Conservation (phyloP, 2,329 filamentous ascomycete species). For the Periconia sp. region DNA sequence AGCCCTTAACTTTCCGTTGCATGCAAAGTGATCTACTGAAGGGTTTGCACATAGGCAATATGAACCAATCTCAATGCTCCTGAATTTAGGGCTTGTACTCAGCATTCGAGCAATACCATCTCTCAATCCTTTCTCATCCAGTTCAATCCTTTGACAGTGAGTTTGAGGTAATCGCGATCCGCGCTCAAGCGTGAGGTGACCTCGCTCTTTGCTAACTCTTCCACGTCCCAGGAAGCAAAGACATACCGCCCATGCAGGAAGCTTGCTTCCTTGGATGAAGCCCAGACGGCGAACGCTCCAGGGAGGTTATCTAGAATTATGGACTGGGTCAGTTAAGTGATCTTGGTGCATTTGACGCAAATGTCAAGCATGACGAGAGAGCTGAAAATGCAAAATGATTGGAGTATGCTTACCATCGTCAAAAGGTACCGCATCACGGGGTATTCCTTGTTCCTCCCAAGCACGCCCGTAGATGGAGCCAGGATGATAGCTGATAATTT, state of each 20-base stretch:
- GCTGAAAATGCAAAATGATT: no score
- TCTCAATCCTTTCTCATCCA: not conserved
- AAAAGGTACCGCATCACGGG: slow-evolving; percentile 1
- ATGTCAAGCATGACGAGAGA: not conserved
- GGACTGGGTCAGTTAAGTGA: not conserved
- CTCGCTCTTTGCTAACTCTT: slow-evolving; percentile 34
- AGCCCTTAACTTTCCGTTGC: no score
- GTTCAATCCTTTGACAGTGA: not conserved
- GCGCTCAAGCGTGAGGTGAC: slow-evolving; percentile 6
- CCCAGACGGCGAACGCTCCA: slow-evolving; percentile 41
- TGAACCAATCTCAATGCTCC: no score
- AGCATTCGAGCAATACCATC: no score
- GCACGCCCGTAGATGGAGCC: slow-evolving; percentile 4
- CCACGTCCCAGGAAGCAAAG: slow-evolving; percentile 46
- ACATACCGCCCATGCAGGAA: slow-evolving; percentile 45
- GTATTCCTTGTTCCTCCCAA: not conserved
- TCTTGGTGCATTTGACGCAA: not conserved
- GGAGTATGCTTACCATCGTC: not conserved
- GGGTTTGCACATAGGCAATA: no score
- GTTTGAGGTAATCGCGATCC: slow-evolving; percentile 9
- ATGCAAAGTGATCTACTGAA: no score
- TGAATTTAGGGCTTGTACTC: no score
- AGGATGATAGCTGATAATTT: slow-evolving; percentile 9
- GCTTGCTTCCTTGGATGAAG: slow-evolving; percentile 40
- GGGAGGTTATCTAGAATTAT: slow-evolving; percentile 14